Conservation (phyloP, 2,329 filamentous ascomycete species). For the Apiospora malaysiana region DNA sequence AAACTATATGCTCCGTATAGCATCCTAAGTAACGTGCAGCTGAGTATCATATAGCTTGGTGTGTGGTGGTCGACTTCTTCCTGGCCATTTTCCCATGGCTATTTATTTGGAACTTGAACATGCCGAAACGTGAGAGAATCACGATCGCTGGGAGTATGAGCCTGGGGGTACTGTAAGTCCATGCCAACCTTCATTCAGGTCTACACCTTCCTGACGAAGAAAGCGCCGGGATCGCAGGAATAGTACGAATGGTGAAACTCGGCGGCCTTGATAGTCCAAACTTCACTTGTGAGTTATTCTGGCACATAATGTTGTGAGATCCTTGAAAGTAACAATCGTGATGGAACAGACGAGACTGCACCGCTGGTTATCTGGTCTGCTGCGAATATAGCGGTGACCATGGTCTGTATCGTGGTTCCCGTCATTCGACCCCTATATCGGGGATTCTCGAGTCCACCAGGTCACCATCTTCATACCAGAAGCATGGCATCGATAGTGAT, state of each 20-base stretch:
- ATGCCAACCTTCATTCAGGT: not conserved
- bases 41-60: slow-evolving; percentile 3
- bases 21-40: not conserved
- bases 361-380: not conserved
- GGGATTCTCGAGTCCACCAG: not conserved
- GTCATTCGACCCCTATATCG: not conserved
- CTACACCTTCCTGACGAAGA: not conserved
- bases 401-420: not conserved
- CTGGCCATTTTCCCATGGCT: slow-evolving; percentile 27
- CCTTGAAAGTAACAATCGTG: not conserved
- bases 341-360: not conserved
- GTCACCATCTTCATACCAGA: not conserved
- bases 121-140: slow-evolving; percentile 21
- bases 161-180: slow-evolving; percentile 11
- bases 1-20: not conserved
- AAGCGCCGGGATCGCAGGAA: not conserved
- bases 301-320: not conserved
- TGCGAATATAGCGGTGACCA: not conserved
- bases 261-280: not conserved
- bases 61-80: slow-evolving; percentile 25
- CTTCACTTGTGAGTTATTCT: not conserved
- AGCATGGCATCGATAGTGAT: not conserved
- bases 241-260: not conserved
- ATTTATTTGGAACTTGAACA: slow-evolving; percentile 27
- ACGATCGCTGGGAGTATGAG: slow-evolving; percentile 25